These are phyloP conservation scores for Hsuehochloa calcarea DNA, from an alignment of 176 grass and related monocot genomes.

Conservation along the genomic window DNA sequence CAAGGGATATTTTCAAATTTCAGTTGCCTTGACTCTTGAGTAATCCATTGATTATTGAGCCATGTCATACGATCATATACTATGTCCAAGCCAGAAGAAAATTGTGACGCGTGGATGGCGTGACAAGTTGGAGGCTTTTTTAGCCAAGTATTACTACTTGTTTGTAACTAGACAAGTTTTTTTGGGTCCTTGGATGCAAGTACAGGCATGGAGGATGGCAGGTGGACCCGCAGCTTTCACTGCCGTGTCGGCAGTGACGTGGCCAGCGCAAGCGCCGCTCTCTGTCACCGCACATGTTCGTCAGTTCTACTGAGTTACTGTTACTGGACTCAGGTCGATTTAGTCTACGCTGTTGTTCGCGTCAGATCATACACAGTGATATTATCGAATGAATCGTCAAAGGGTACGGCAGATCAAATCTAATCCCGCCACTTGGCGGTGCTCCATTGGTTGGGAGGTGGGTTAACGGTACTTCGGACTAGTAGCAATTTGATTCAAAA, in stretches of 20 bases:
- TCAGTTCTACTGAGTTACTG: not conserved
- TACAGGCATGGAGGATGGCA: not conserved
- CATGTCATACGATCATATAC: no score
- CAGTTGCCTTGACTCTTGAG: not conserved
- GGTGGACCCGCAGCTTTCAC: not conserved
- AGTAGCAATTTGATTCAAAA: no score
- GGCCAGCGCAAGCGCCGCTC: not conserved
- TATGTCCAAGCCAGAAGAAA: no score
- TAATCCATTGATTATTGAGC: no score
- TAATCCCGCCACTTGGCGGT: not conserved
- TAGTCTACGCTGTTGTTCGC: not conserved
- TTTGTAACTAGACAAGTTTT: not conserved
- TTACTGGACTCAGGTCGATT: not conserved
- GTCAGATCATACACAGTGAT: not conserved
- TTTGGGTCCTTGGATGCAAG: not conserved
- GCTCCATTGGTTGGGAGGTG: not conserved
- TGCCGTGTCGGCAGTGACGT: slow-evolving; percentile 15
- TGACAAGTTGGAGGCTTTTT: no score
- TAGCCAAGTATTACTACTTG: not conserved
- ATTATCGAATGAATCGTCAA: not conserved
- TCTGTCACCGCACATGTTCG: not conserved
- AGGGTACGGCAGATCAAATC: not conserved
- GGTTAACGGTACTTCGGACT: no score
- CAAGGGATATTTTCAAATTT: not conserved
- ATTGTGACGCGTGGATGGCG: no score